Percentiles rank a stretch among this genome's conserved stretches.
Evolutionary conservation across 2,329 filamentous ascomycete genomes (phyloP).

Genomic region (Acrodontium crateriforme): DNA sequence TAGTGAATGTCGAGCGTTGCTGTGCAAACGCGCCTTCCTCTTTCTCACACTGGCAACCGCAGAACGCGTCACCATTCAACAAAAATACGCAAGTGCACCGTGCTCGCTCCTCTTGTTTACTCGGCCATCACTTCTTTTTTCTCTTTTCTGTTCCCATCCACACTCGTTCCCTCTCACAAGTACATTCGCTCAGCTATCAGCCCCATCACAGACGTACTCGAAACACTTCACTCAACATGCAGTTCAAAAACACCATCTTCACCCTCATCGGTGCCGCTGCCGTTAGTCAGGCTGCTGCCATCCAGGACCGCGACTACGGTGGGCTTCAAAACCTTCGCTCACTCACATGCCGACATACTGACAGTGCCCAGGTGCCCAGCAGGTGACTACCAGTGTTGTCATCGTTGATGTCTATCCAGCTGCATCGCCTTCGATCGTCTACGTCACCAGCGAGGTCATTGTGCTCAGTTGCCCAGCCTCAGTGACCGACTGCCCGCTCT

Average conservation of each 20-base stretch:
- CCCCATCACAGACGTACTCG: background rate
- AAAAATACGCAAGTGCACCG: too few relatives aligned
- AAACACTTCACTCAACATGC: conserved; percentile 3
- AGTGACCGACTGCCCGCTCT: conserved; percentile 26
- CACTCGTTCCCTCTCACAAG: background rate
- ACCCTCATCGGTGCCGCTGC: conserved; percentile 2
- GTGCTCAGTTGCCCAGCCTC: conserved; percentile 26
- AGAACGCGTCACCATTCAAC: too few relatives aligned
- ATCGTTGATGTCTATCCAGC: conserved; percentile 19
- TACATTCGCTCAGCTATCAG: background rate
- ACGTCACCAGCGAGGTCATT: conserved; percentile 30
- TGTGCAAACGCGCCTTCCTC: too few relatives aligned
- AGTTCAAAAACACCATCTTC: conserved; percentile 3
- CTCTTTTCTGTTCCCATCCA: too few relatives aligned
- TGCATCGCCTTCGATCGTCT: conserved; percentile 28
- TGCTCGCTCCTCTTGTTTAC: too few relatives aligned
- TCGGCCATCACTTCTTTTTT: too few relatives aligned
- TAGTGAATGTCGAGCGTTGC: too few relatives aligned
- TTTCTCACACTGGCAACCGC: too few relatives aligned
- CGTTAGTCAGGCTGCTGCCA: background rate
- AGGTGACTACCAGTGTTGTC: conserved; percentile 10
- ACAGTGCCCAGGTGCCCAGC: background rate
- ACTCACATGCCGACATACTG: background rate
- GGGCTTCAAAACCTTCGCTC: background rate
- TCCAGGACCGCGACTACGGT: too few relatives aligned